phyloP scores from a whole-genome alignment of 2,329 filamentous ascomycete genomes.

The Didymella pinodella region DNA sequence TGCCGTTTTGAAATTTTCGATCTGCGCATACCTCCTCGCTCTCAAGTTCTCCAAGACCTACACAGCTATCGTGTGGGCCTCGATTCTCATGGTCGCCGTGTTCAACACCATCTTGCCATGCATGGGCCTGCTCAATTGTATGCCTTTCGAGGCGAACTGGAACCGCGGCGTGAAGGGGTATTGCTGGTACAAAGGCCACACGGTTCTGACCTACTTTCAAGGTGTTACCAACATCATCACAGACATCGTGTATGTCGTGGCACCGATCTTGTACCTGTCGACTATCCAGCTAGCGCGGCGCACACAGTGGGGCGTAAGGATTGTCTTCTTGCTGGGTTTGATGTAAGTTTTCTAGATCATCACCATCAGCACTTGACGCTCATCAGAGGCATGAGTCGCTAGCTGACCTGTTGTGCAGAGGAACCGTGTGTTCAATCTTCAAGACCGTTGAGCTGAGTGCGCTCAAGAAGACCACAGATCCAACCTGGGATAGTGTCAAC shows the following conservation, averaged over 20 bases:
- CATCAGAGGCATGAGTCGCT: not conserved
- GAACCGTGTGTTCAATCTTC: slow-evolving; percentile 35
- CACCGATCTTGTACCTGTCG: slow-evolving; percentile 38
- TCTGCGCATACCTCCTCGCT: slow-evolving; percentile 39
- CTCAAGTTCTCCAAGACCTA: slow-evolving; percentile 37
- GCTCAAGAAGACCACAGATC: slow-evolving; percentile 32
- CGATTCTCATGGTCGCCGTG: slow-evolving; percentile 34
- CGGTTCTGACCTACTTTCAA: slow-evolving; percentile 29
- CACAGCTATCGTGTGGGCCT: slow-evolving; percentile 32
- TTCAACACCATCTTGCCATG: slow-evolving; percentile 36
- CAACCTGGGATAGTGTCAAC: slow-evolving; percentile 37
- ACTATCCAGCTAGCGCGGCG: slow-evolving; percentile 34
- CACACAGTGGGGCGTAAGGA: slow-evolving; percentile 37
- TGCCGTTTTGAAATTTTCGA: slow-evolving; percentile 36
- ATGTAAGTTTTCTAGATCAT: slow-evolving; percentile 26
- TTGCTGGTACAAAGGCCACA: slow-evolving; percentile 32
- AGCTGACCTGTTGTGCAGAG: slow-evolving; percentile 21
- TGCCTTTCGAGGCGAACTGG: slow-evolving; percentile 42
- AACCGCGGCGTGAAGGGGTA: slow-evolving; percentile 29
- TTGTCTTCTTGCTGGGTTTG: slow-evolving; percentile 40
- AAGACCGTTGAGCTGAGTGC: slow-evolving; percentile 35
- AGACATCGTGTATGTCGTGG: slow-evolving; percentile 38
- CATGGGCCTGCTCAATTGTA: slow-evolving; percentile 31
- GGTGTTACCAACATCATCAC: slow-evolving; percentile 39
- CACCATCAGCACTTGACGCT: not conserved